Evolutionary conservation across 208 protist species (phyloP), one percentile per base, ranked within the genome.

Genomic region (Acanthamoeba sp.): DNA sequence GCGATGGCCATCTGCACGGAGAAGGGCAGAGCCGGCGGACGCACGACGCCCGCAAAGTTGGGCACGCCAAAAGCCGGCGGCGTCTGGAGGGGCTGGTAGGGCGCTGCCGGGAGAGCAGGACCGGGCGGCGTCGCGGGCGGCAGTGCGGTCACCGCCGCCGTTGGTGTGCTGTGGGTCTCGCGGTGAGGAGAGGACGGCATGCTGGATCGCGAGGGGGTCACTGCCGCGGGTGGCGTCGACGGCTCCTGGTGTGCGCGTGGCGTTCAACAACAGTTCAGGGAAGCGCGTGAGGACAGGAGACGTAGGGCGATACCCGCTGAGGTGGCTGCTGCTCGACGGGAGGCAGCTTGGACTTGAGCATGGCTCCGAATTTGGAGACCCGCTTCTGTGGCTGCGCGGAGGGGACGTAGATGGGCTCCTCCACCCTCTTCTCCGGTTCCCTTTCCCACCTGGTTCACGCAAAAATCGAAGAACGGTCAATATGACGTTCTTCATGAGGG

Each of bases 401-500:
- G 24, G 76, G 76, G 4, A 85, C 76, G 29, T 85, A 85, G 45
- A 85, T 85, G 38, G 76, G 76, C 76, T 85, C 76, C 45, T 85
- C 76, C 7, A 85, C 76, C 29, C 76, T 27, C 76, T 85, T 85
- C 76, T 85, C 76, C 38, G 76, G 76, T 38, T 85, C 76, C 24
- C 76, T 52, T 36, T 85, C 76, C 76, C 76, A 85, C 45, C 76
- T 85, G 59, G 29, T 34, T 12, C 59, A 34, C 59, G 29, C 18
- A 12, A 62, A 5, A n/a, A 38, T 36, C 27, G 64, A 38, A 73
- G 64, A n/a, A n/a, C n/a, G n/a, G n/a, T n/a, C n/a, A n/a, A n/a
- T n/a, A n/a, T n/a, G n/a, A n/a, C n/a, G n/a, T n/a, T n/a, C n/a
- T n/a, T n/a, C n/a, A n/a, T n/a, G n/a, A 38, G 29, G 18, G 64